Conservation (phyloP, 768 basidiomycete genomes). For the Pisolithus orientalis region DNA sequence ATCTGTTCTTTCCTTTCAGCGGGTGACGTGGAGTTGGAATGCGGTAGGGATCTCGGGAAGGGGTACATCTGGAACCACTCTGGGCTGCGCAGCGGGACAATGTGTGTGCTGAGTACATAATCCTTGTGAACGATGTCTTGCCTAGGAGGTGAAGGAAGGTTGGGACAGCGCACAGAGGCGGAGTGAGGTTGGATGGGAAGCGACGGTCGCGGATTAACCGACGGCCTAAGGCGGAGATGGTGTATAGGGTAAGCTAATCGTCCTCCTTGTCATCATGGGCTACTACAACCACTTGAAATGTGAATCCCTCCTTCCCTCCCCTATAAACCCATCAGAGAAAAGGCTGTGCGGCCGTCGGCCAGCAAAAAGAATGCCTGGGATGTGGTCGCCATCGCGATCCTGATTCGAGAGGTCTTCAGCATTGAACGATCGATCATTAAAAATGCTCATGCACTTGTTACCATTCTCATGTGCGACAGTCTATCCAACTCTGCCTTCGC, state of each 20-base stretch:
- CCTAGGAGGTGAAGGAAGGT: slow-evolving; percentile 18
- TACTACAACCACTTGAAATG: too few relatives aligned
- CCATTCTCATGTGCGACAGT: too few relatives aligned
- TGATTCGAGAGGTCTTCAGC: too few relatives aligned
- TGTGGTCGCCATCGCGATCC: too few relatives aligned
- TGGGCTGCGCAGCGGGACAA: slow-evolving; percentile 26
- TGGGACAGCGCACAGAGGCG: slow-evolving; percentile 3
- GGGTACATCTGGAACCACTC: slow-evolving; percentile 19
- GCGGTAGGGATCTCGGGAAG: slow-evolving; percentile 14
- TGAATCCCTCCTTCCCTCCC: not conserved
- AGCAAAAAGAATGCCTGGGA: too few relatives aligned
- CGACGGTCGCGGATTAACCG: slow-evolving; percentile 18
- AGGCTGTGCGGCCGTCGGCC: too few relatives aligned
- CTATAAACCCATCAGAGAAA: not conserved
- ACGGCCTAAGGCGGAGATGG: slow-evolving; percentile 12
- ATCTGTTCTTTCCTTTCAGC: slow-evolving; percentile 9
- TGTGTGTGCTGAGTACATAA: slow-evolving; percentile 23
- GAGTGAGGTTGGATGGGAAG: slow-evolving; percentile 10
- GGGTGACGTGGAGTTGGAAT: not conserved
- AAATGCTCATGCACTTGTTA: too few relatives aligned
- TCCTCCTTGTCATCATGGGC: not conserved
- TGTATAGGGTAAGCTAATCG: slow-evolving; percentile 12
- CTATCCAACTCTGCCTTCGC: too few relatives aligned
- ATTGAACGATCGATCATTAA: too few relatives aligned
- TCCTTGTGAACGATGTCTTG: slow-evolving; percentile 13